A percentile compares a stretch with the other conserved stretches of the same genome.
phyloP scores from a whole-genome alignment of 345 rosid genomes.

The Punica granatum region DNA sequence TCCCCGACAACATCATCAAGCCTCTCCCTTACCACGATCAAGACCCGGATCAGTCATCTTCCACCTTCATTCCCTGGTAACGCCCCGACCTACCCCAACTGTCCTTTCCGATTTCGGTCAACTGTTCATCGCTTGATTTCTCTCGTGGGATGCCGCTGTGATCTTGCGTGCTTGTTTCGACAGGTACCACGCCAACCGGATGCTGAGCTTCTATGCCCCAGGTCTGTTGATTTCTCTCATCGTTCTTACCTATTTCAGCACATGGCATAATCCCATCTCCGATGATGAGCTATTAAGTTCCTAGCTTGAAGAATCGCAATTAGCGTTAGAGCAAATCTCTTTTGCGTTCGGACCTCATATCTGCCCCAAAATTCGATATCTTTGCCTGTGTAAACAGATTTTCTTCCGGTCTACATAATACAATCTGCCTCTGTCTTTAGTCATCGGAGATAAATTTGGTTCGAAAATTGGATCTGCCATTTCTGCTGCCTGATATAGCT shows the following conservation, averaged over 20 bases:
- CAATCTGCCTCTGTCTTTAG: neutral
- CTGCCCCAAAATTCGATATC: neutral
- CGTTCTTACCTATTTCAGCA: neutral
- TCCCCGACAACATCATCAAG: slow-evolving; percentile 79
- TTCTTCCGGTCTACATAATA: neutral
- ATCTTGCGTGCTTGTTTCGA: neutral
- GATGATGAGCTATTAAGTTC: neutral
- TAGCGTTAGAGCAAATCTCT: neutral
- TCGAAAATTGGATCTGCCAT: neutral
- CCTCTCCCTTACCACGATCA: slow-evolving; percentile 18
- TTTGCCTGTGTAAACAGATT: neutral
- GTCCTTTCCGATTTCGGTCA: neutral
- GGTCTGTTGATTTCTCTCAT: slow-evolving; percentile 38
- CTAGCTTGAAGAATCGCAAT: neutral
- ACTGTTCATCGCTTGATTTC: neutral
- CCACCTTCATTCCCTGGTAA: slow-evolving; percentile 75
- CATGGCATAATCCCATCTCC: neutral
- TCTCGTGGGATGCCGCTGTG: neutral
- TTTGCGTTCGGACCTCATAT: neutral
- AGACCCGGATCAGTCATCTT: slow-evolving; percentile 18
- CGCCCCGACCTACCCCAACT: neutral
- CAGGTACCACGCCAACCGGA: slow-evolving; percentile 96
- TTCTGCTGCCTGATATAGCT: neutral
- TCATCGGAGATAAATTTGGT: neutral
- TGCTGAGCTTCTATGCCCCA: slow-evolving; percentile 97